Evolutionary conservation across 129 eudicot genomes (phyloP).

Genomic region (Tanacetum coccineum): DNA sequence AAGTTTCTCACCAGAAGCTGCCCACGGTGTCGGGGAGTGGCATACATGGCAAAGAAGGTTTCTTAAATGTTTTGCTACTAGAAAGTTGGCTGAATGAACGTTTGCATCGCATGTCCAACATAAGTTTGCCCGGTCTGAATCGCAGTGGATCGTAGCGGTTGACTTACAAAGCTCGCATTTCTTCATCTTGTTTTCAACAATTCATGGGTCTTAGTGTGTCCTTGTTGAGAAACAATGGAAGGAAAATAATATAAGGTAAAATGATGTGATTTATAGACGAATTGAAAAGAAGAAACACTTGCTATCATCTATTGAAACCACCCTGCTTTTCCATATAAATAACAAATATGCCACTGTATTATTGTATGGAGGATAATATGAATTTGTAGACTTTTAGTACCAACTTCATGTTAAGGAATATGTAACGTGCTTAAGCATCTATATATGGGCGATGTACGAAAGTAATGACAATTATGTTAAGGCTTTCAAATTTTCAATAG

Average conservation of each 20-base stretch:
- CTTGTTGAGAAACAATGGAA: constrained; percentile 14
- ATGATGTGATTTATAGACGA: constrained; percentile 12
- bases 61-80: constrained; percentile 56
- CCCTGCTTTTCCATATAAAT: constrained; percentile 20
- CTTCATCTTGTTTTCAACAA: constrained; percentile 32
- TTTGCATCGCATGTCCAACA: constrained; percentile 71
- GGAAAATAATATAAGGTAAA: background rate
- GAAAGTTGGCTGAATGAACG: constrained; percentile 75
- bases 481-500: too few relatives aligned
- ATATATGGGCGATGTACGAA: too few relatives aligned
- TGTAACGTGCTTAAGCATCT: too few relatives aligned
- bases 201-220: background rate
- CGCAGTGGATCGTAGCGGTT: constrained; percentile 49
- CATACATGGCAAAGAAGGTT: constrained; percentile 55
- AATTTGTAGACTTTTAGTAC: background rate
- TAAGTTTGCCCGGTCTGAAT: constrained; percentile 58
- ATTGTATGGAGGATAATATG: background rate
- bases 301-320: constrained; percentile 24
- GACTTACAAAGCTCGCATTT: constrained; percentile 59
- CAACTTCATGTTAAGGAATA: too few relatives aligned
- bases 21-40: constrained; percentile 53
- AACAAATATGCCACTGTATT: constrained; percentile 26
- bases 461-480: too few relatives aligned
- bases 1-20: constrained; percentile 47
- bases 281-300: constrained; percentile 8